Conservation (phyloP, 257 asterid species). For the Fraxinus excelsior region DNA sequence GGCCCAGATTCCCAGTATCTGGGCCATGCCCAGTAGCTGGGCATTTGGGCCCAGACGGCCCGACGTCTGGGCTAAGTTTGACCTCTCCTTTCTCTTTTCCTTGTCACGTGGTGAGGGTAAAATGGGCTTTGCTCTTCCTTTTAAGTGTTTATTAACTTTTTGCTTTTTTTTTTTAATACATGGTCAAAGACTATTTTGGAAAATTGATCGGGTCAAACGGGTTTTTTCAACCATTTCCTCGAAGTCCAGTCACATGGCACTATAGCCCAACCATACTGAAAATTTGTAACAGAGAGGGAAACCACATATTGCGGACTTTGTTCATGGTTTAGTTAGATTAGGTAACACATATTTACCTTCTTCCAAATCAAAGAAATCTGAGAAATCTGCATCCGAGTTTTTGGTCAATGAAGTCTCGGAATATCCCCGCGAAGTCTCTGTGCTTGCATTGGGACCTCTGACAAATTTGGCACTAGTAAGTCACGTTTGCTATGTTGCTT, state of each 20-base stretch:
- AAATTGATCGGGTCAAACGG: too few relatives aligned
- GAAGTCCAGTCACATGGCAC: background rate
- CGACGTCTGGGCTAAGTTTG: too few relatives aligned
- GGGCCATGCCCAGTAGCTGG: too few relatives aligned
- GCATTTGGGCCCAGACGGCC: too few relatives aligned
- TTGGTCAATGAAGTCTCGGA: conserved; percentile 75
- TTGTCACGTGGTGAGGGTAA: too few relatives aligned
- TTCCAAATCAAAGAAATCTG: conserved; percentile 55
- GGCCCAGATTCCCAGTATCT: too few relatives aligned
- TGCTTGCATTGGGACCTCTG: conserved; percentile 96
- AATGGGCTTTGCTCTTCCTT: too few relatives aligned
- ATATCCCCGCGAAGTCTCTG: conserved; percentile 90
- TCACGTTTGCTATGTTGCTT: conserved; percentile 4
- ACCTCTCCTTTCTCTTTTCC: too few relatives aligned
- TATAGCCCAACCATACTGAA: conserved; percentile 10
- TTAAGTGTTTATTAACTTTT: too few relatives aligned
- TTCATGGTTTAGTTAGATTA: conserved; percentile 81
- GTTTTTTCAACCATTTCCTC: too few relatives aligned
- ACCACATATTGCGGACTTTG: conserved; percentile 80
- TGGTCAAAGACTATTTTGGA: too few relatives aligned
- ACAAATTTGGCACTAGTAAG: conserved; percentile 90
- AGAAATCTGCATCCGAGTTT: conserved; percentile 79
- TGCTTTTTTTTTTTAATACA: too few relatives aligned
- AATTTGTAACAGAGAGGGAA: conserved; percentile 57
- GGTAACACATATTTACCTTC: conserved; percentile 63